Evolutionary conservation across 805 yeast species (phyloP), one percentile per base, ranked within the genome.

Genomic region (Schwanniomyces sp.): DNA sequence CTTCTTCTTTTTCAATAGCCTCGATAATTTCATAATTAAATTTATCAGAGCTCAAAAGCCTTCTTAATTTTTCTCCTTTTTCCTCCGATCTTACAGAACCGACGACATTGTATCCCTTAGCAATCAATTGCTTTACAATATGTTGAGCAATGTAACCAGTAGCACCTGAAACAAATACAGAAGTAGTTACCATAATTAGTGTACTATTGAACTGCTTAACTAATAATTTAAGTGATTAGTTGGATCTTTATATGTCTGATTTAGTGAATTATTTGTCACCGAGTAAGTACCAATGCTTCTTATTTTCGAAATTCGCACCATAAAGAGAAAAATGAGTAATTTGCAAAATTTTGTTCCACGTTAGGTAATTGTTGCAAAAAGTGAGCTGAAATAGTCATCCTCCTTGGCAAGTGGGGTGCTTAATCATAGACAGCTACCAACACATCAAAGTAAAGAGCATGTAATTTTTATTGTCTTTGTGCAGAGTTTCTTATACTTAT

Each of bases 91-190:
- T 68, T 1, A 74, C 83, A 4, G 84, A 67, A 27, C 83, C 85
- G 43, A 81, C 65, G 6, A 81, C 85, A 7, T 58, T 57, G 52
- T 79, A 78, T 8, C 66, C 68, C 14, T 67, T 61, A 3, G 58
- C 55, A 26, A 81, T 52, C 43, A 80, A 69, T n/a, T 56, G 55
- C 38, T 68, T 65, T 40, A 79, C 66, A 16, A 79, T 63, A 53
- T 79, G 80, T 52, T 70, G 76, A 27, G 85, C 84, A 47, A 81
- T 72, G 57, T 69, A 80, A 12, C 85, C 85, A 11, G 80, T 67
- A 26, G 81, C 82, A 17, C 85, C 85, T 5, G 84, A 67, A 28
- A 80, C 73, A 34, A 76, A 70, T 32, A 75, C 78, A 21, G 40
- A 18, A 37, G 40, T 10, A 11, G 27, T 16, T 3, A 7, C 7